Evolutionary conservation across 257 asterid genomes (phyloP).

Genomic region (Lithospermum erythrorhizon): DNA sequence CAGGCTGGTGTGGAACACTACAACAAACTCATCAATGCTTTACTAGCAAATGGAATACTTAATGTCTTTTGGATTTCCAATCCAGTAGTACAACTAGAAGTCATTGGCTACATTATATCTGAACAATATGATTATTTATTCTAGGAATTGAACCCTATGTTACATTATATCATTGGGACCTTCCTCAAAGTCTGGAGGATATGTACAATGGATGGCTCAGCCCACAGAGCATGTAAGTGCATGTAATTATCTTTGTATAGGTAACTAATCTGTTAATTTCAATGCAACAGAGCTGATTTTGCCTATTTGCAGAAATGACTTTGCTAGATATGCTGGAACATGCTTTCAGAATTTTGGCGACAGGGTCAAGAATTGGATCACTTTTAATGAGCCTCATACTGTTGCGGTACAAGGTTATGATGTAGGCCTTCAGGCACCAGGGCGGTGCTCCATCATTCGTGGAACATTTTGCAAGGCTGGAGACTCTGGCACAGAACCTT

Average conservation of each 20-base stretch:
- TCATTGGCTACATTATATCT: no score
- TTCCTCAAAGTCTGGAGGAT: slow-evolving; percentile 74
- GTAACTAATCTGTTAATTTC: background rate
- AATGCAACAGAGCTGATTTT: background rate
- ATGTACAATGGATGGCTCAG: slow-evolving; percentile 61
- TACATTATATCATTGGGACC: slow-evolving; percentile 90
- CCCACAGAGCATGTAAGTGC: slow-evolving; percentile 50
- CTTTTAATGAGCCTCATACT: slow-evolving; percentile 84
- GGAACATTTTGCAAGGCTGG: slow-evolving; percentile 51
- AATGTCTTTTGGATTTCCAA: background rate
- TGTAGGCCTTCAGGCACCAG: slow-evolving; percentile 64
- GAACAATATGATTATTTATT: no score
- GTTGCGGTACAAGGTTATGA: slow-evolving; percentile 66
- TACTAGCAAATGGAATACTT: slow-evolving; percentile 50
- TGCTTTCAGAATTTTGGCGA: slow-evolving; percentile 80
- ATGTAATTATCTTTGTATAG: background rate
- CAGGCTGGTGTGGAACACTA: slow-evolving; percentile 85
- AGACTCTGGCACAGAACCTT: slow-evolving; percentile 78
- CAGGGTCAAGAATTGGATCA: slow-evolving; percentile 88
- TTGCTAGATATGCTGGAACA: slow-evolving; percentile 55
- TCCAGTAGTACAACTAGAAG: background rate
- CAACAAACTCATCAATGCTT: slow-evolving; percentile 60
- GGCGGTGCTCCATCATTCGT: slow-evolving; percentile 60
- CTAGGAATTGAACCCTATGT: slow-evolving; percentile 77
- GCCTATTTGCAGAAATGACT: slow-evolving; percentile 46